phyloP scores from a whole-genome alignment of 352 stramenopile species.

The Phytophthora cactorum region DNA sequence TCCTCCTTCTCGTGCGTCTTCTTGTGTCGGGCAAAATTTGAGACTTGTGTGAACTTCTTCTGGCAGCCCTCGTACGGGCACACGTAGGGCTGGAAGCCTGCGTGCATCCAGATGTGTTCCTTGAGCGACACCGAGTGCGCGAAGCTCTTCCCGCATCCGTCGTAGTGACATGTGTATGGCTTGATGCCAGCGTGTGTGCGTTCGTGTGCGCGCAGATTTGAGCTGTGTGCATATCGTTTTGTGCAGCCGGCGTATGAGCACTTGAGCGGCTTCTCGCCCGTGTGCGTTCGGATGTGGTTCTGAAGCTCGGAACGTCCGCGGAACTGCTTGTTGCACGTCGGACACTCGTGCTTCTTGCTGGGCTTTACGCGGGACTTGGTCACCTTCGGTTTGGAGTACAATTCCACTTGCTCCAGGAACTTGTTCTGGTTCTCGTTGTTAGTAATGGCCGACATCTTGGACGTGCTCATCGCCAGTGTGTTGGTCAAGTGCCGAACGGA shows the following conservation, averaged over 20 bases:
- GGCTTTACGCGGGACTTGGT: slow-evolving; percentile 89
- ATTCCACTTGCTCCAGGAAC: slow-evolving; percentile 89
- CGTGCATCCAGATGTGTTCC: slow-evolving; percentile 93
- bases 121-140: slow-evolving; percentile 92
- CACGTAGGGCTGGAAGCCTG: slow-evolving; percentile 90
- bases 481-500: slow-evolving; percentile 37
- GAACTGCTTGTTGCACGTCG: slow-evolving; percentile 88
- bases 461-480: slow-evolving; percentile 56
- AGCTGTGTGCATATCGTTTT: slow-evolving; percentile 92
- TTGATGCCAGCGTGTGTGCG: slow-evolving; percentile 91
- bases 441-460: slow-evolving; percentile 77
- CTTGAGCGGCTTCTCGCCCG: slow-evolving; percentile 89
- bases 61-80: slow-evolving; percentile 90
- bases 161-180: slow-evolving; percentile 91
- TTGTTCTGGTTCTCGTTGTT: slow-evolving; percentile 84
- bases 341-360: slow-evolving; percentile 87
- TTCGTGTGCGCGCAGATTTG: slow-evolving; percentile 92
- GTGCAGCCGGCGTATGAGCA: slow-evolving; percentile 87
- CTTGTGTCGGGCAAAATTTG: slow-evolving; percentile 88
- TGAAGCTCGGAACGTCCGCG: slow-evolving; percentile 83
- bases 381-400: slow-evolving; percentile 90
- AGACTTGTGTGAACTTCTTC: slow-evolving; percentile 92
- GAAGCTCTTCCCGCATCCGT: slow-evolving; percentile 91
- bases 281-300: slow-evolving; percentile 92
- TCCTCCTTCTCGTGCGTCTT: slow-evolving; percentile 88